A percentile compares a stretch with the other conserved stretches of the same genome.
These are phyloP conservation scores for Isoetes taiwanensis DNA, from an alignment of 75 land plant genomes.

Conservation along the genomic window DNA sequence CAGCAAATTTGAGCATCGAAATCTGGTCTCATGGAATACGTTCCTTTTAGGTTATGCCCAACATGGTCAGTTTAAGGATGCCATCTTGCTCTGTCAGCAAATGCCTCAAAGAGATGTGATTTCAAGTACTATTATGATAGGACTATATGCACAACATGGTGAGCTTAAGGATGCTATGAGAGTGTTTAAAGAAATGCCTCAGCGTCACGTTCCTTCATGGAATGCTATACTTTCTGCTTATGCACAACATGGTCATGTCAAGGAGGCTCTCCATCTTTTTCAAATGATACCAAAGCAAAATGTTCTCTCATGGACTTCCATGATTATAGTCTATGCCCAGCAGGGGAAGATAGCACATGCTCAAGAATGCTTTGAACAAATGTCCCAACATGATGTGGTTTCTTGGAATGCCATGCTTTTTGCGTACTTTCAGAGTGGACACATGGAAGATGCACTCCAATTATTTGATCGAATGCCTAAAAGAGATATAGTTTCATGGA, in stretches of 20 bases:
- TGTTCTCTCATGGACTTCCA: not conserved
- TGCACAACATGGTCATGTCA: not conserved
- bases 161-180: not conserved
- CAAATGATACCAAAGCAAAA: not conserved
- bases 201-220: not conserved
- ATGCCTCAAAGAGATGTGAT: no score
- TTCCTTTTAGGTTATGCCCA: no score
- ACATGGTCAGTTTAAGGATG: no score
- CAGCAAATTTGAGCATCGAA: no score
- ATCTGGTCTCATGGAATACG: no score
- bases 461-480: slow-evolving; percentile 2
- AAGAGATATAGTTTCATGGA: not conserved
- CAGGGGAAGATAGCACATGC: not conserved
- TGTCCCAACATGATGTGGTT: not conserved
- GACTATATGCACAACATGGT: not conserved
- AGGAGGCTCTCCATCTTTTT: not conserved
- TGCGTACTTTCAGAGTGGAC: not conserved
- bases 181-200: not conserved
- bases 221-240: not conserved
- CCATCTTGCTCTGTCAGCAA: no score
- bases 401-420: not conserved
- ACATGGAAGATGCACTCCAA: not conserved
- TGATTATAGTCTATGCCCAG: slow-evolving; percentile 1
- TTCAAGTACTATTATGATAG: no score
- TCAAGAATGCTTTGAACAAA: not conserved